Base-by-base conservation (phyloP, 1,284 basidiomycete species). In the Ceratobasidium sp. region DNA sequence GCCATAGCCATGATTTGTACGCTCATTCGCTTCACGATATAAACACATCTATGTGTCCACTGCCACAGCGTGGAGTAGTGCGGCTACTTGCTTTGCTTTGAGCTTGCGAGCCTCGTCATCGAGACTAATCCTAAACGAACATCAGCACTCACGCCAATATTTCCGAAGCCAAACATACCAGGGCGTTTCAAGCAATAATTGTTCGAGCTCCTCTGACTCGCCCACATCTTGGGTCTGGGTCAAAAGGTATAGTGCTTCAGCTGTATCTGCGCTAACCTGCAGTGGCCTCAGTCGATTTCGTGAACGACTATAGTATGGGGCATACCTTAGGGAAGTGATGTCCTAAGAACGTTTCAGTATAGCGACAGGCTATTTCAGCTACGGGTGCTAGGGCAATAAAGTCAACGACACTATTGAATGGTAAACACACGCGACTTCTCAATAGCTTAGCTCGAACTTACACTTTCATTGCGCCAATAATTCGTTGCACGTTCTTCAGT, bases 381-480 rank as follows among this genome's bases (percentile, higher is more conserved):
- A 92, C 80, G 64, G 85, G 81, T 13, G 88, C 84, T 69, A 93
- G 86, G 10, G 88, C 84, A 70, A 95, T 85, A 75, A 95, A 87
- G 81, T 92, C 90, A 60, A 91, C 88, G 40, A 91, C 87, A 73
- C 94, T 95, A 46, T 78, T 51, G 58, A 44, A 18, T 40, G 73
- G 79, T 78, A 61, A 70, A 75, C 67, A 71, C 55, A 78, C 80
- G 79, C 10, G n/a, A 23, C 63, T 42, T 83, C 15, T n/a, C 28
- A 6, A 26, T 49, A 5, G n/a, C n/a, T 15, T 69, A 70, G 60
- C 18, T 15, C 9, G 77, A 33, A 84, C 89, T 81, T 82, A 97
- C 96, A 94, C 90, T 85, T 92, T 94, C 93, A 96, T 94, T 0
- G 91, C 91, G 79, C 92, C 90, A 7, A 89, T 88, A 51, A 97